Evolutionary conservation across 352 stramenopile species (phyloP), one percentile per base, ranked within the genome.

Genomic region (Discostella stelligera): DNA sequence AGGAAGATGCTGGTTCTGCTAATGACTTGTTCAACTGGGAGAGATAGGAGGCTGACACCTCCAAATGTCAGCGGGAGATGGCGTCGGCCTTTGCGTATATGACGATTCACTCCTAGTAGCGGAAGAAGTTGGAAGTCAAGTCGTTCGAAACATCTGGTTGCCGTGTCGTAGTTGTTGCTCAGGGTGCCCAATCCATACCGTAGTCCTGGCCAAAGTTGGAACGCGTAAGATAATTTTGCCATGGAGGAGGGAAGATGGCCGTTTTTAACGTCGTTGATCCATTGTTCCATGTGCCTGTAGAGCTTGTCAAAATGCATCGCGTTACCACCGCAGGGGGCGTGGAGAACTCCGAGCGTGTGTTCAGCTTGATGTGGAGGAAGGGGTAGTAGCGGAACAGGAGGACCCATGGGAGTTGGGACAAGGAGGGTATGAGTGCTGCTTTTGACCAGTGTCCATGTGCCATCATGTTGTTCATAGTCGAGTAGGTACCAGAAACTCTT

Each of bases 191-290:
- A 23, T 14, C 64, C 64, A 44, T 72, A 72, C 14, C 53, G 14
- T 13, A 64, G 4, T 7, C 50, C 64, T 16, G 64, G n/a, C 64
- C 64, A 72, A 2, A 72, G 39, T 48, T 72, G 50, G n/a, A 60
- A 32, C 8, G 18, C 41, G 21, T 64, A 72, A 27, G 46, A 44
- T 14, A 52, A 64, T 52, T 52, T 64, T 3, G 49, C 53, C 30
- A 39, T 53, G 7, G n/a, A n/a, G 14, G 21, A 39, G 0, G 25
- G 53, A 3, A 72, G 39, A 23, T 39, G 16, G 11, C 64, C 32
- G 13, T 72, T 63, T 16, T 46, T 62, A 3, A 64, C 27, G 1
- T 25, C 14, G n/a, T 23, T 54, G 3, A 46, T 68, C 44, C 54
- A 64, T 8, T 27, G 18, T 39, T 70, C 25, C n/a, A 70, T 41